Percentiles rank a stretch among this genome's conserved stretches.
Evolutionary conservation across 805 yeast genomes (phyloP).

Genomic region (Kluyveromyces nonfermentans): DNA sequence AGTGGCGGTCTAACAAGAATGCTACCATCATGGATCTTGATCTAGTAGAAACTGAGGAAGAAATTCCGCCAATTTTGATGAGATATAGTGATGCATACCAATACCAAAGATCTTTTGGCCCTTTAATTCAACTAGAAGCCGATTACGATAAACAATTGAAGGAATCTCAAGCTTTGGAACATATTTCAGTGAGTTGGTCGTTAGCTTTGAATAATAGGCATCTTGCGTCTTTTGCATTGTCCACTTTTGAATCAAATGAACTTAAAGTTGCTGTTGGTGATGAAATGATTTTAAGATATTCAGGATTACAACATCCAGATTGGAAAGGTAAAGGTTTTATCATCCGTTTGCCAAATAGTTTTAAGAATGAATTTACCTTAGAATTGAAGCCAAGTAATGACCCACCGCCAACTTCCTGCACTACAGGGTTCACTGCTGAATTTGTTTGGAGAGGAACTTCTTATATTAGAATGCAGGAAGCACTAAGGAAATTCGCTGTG

Average conservation of each 20-base stretch:
- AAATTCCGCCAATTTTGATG: slow-evolving; percentile 61
- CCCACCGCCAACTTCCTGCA: slow-evolving; percentile 44
- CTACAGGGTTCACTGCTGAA: slow-evolving; percentile 68
- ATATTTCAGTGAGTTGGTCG: slow-evolving; percentile 67
- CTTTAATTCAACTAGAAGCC: slow-evolving; percentile 72
- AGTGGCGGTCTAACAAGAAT: slow-evolving; percentile 66
- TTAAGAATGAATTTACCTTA: slow-evolving; percentile 58
- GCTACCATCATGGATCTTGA: slow-evolving; percentile 66
- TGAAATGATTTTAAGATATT: slow-evolving; percentile 59
- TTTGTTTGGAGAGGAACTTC: slow-evolving; percentile 85
- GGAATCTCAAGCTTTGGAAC: slow-evolving; percentile 70
- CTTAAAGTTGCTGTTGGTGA: slow-evolving; percentile 78
- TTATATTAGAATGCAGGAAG: slow-evolving; percentile 75
- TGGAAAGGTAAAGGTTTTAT: slow-evolving; percentile 75
- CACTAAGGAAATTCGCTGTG: slow-evolving; percentile 62
- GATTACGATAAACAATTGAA: slow-evolving; percentile 66
- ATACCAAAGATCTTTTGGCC: slow-evolving; percentile 78
- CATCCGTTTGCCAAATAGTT: slow-evolving; percentile 57
- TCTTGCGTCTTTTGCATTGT: slow-evolving; percentile 57
- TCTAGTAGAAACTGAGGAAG: slow-evolving; percentile 42
- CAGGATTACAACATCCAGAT: slow-evolving; percentile 44
- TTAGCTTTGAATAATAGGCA: slow-evolving; percentile 54
- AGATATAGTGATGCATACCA: slow-evolving; percentile 76
- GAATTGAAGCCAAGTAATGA: slow-evolving; percentile 44
- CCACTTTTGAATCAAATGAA: slow-evolving; percentile 56